Evolutionary conservation across 108 stramenopile genomes (phyloP).

Genomic region (Cyclotella baltica): DNA sequence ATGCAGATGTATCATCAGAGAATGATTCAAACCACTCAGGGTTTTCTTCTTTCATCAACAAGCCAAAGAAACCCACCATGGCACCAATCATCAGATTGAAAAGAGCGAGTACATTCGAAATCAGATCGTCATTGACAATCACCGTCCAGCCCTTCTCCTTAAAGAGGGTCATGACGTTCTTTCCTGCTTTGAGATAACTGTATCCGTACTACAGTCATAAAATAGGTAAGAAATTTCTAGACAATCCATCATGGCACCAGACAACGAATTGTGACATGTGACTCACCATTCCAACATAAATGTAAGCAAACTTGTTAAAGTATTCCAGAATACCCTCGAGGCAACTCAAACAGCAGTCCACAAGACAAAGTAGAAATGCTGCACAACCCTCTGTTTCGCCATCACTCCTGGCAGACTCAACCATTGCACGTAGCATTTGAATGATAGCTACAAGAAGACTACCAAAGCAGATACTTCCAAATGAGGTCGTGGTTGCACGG

Average conservation of each 20-base stretch:
- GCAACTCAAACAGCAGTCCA: slow-evolving; percentile 76
- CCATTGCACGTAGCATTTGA: slow-evolving; percentile 72
- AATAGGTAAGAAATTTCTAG: too few relatives aligned
- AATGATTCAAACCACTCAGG: slow-evolving; percentile 58
- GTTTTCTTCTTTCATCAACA: slow-evolving; percentile 50
- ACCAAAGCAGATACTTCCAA: slow-evolving; percentile 93
- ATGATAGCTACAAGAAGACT: slow-evolving; percentile 85
- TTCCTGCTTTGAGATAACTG: slow-evolving; percentile 78
- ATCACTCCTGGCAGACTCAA: slow-evolving; percentile 58
- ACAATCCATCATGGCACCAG: too few relatives aligned
- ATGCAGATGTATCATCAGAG: slow-evolving; percentile 27
- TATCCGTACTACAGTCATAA: slow-evolving; percentile 47
- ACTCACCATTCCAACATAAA: slow-evolving; percentile 81
- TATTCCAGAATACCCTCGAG: slow-evolving; percentile 75
- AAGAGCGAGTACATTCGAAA: slow-evolving; percentile 55
- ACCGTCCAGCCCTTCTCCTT: slow-evolving; percentile 62
- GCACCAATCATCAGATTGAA: slow-evolving; percentile 63
- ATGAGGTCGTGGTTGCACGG: slow-evolving; percentile 76
- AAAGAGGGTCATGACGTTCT: slow-evolving; percentile 64
- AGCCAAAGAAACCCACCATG: slow-evolving; percentile 63
- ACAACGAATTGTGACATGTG: too few relatives aligned
- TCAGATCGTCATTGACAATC: slow-evolving; percentile 67
- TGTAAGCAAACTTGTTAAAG: slow-evolving; percentile 84
- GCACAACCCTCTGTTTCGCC: slow-evolving; percentile 54
- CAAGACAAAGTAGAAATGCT: slow-evolving; percentile 69